Base-by-base conservation (phyloP, 441 rosid species). In the Theobroma grandiflorum region DNA sequence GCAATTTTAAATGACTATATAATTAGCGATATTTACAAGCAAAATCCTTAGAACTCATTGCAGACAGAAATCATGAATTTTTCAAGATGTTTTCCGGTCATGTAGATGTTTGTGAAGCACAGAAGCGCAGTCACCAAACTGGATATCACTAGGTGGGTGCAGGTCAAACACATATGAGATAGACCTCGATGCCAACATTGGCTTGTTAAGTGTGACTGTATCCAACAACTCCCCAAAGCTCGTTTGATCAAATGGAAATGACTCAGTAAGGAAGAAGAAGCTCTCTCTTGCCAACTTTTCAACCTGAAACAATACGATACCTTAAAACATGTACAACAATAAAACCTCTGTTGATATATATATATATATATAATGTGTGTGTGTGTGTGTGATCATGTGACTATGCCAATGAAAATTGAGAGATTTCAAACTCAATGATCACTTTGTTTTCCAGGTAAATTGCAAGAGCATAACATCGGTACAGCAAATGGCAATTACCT, bases 231-330 rank as follows among this genome's bases (percentile, higher is more conserved):
- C 84, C 72, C 98, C 98, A 15, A 92, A 96, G 83, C 88, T 89
- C 70, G 64, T 76, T 83, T 91, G 93, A 38, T 93, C 92, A 52
- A 87, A 94, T 20, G 89, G 94, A 81, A 95, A 93, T 14, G 98
- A 95, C 81, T 87, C 79, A 0, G 86, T 64, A 12, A 92, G 94
- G 88, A 91, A 91, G 87, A 95, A 95, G 91, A 96, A 96, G 87
- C 97, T 67, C 7, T 92, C 93, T 82, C 94, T 90, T 9, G 86
- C 98, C 84, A 93, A 31, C 86, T 87, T 92, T 85, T 96, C 98
- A 76, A 91, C 97, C 99, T 93, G 88, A 71, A 76, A 81, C 69
- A 64, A 58, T 18, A 62, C 20, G 6, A 65, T 3, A 45, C 4
- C 22, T 78, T 68, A 55, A 66, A 76, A 74, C 76, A 52, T 57